These are phyloP conservation scores for Arthromyces matolae DNA, from an alignment of 768 basidiomycete species.

Conservation along the genomic window DNA sequence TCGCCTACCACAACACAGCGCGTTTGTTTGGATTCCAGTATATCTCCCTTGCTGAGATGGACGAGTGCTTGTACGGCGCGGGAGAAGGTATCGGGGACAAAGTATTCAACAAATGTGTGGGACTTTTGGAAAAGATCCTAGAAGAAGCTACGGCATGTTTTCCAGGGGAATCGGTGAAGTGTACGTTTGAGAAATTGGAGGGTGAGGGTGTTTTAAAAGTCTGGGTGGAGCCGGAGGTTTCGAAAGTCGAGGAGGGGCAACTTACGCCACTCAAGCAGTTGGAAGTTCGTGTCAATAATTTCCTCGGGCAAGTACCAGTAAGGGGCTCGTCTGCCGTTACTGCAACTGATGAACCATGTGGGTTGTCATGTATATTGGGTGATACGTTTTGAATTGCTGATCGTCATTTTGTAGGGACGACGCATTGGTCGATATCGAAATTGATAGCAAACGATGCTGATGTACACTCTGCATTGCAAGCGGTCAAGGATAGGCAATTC, in stretches of 20 bases:
- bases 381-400: neutral
- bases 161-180: slow-evolving; percentile 60
- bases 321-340: slow-evolving; percentile 35
- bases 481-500: slow-evolving; percentile 40
- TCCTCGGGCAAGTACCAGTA: slow-evolving; percentile 33
- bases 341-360: slow-evolving; percentile 26
- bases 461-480: slow-evolving; percentile 34
- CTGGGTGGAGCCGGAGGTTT: slow-evolving; percentile 62
- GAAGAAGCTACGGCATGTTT: slow-evolving; percentile 56
- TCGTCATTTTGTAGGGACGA: slow-evolving; percentile 45
- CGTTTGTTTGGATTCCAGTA: slow-evolving; percentile 94
- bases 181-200: slow-evolving; percentile 58
- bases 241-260: slow-evolving; percentile 10
- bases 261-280: slow-evolving; percentile 62
- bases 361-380: slow-evolving; percentile 6
- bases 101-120: slow-evolving; percentile 73
- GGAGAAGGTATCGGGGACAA: slow-evolving; percentile 55
- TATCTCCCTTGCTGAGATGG: slow-evolving; percentile 83
- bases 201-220: slow-evolving; percentile 44
- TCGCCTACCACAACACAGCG: slow-evolving; percentile 85
- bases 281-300: slow-evolving; percentile 42
- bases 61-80: slow-evolving; percentile 68
- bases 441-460: slow-evolving; percentile 28
- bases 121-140: slow-evolving; percentile 63
- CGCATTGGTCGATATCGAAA: slow-evolving; percentile 53